These are phyloP conservation scores for Endocarpon pusillum DNA, from an alignment of 495 filamentous ascomycete genomes.

Conservation along the genomic window DNA sequence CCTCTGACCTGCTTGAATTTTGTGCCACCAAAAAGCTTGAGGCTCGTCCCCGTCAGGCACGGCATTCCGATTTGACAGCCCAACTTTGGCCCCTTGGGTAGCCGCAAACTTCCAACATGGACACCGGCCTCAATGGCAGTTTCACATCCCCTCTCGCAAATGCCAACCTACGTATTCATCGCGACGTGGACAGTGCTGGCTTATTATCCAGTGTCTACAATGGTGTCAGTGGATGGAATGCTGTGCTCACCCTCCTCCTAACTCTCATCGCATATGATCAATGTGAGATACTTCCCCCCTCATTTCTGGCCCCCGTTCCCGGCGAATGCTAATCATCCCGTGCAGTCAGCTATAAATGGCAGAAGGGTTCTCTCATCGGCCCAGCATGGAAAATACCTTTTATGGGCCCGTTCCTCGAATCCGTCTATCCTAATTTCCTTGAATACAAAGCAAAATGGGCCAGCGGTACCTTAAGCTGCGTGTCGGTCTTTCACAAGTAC, in stretches of 20 bases:
- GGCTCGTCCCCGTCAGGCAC: too few species aligned
- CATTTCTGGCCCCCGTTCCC: slow-evolving; percentile 2
- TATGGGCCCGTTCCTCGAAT: slow-evolving; percentile 88
- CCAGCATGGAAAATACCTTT: slow-evolving; percentile 79
- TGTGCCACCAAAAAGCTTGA: too few species aligned
- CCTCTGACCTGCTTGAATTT: too few species aligned
- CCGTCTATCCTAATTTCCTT: slow-evolving; percentile 78
- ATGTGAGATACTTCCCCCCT: slow-evolving; percentile 31
- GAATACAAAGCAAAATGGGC: slow-evolving; percentile 85
- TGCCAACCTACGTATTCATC: slow-evolving; percentile 34
- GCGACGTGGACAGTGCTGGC: slow-evolving; percentile 23
- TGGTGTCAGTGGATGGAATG: slow-evolving; percentile 44
- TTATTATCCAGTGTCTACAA: slow-evolving; percentile 28
- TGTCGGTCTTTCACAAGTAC: slow-evolving; percentile 98
- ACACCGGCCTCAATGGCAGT: slow-evolving; percentile 41
- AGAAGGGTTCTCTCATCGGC: slow-evolving; percentile 75
- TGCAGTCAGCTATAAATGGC: slow-evolving; percentile 65
- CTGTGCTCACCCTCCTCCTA: slow-evolving; percentile 46
- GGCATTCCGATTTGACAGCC: too few species aligned
- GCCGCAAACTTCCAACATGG: too few species aligned
- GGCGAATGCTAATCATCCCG: slow-evolving; percentile 13
- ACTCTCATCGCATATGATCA: slow-evolving; percentile 73
- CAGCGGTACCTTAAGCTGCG: slow-evolving; percentile 82
- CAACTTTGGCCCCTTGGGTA: too few species aligned
- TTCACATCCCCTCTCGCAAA: slow-evolving; percentile 65